Evolutionary conservation across 108 stramenopile species (phyloP), one percentile per base, ranked within the genome.

Genomic region (Nitzschia sp.): DNA sequence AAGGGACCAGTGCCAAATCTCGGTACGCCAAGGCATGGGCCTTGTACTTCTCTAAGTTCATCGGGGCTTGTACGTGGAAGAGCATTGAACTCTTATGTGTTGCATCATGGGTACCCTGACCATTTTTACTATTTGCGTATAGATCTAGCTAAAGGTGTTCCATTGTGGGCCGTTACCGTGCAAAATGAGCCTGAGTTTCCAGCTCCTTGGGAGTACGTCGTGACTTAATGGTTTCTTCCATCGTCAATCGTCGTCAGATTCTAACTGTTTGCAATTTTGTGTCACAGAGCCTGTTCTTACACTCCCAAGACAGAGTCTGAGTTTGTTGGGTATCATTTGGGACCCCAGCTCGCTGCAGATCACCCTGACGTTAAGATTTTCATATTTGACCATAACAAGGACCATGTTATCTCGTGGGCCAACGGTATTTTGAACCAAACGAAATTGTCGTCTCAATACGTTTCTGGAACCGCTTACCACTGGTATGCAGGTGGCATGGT

Each of bases 181-280:
- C 97, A 98, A 70, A 98, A 98, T 60, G 97, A 98, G 73, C 96
- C 97, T 9, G 95, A 96, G 70, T 95, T 95, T 60, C 79, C 91
- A 11, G 95, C 94, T n/a, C 96, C 96, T 6, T 98, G 97, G 97
- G 97, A 98, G 61, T 41, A 38, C 42, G 61, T 62, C 6, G 6
- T 48, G 46, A 48, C 46, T 2, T 17, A 2, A 6, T 48, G 14
- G 3, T 48, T 48, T 2, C 6, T 48, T 48, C 17, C 6, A 48
- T 17, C 17, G 14, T 15, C 17, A 3, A 17, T 5, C 6, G 46
- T 48, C 46, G 6, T 6, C 3, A 2, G 6, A 48, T 48, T 48
- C 17, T 48, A 48, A 48, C 3, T 48, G 3, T 48, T 48, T 15
- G n/a, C n/a, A n/a, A n/a, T n/a, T 15, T 48, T 48, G 46, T 48